Evolutionary conservation across 1,284 basidiomycete genomes (phyloP).

Genomic region (Marasmius tenuissimus): DNA sequence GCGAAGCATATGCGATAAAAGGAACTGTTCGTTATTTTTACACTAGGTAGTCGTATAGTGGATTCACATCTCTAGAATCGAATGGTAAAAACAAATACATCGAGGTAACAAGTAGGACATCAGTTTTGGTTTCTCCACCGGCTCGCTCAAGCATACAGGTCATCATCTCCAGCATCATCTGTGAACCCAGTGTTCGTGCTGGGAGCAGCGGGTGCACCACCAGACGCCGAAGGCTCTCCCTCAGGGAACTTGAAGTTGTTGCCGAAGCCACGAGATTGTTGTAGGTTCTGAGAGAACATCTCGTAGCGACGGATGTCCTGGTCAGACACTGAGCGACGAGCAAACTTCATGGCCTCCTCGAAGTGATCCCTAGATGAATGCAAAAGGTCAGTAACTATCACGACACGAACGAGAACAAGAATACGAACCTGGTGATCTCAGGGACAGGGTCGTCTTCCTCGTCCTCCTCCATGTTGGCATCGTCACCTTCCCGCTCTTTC

Average conservation of each 20-base stretch:
- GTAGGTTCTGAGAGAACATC: slow-evolving; percentile 86
- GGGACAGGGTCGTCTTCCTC: slow-evolving; percentile 94
- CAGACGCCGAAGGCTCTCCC: slow-evolving; percentile 46
- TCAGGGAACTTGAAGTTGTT: slow-evolving; percentile 98
- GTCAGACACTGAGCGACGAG: slow-evolving; percentile 90
- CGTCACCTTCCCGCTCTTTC: slow-evolving; percentile 75
- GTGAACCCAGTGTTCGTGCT: slow-evolving; percentile 77
- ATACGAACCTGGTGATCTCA: slow-evolving; percentile 76
- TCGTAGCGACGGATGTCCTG: slow-evolving; percentile 95
- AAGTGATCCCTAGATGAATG: slow-evolving; percentile 73
- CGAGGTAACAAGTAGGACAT: not conserved
- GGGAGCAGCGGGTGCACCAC: slow-evolving; percentile 41
- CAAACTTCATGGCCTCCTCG: slow-evolving; percentile 96
- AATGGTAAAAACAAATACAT: not conserved
- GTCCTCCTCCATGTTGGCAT: slow-evolving; percentile 69
- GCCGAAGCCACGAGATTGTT: slow-evolving; percentile 86
- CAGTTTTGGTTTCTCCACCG: not conserved
- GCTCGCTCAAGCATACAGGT: slow-evolving; percentile 70
- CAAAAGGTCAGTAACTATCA: slow-evolving; percentile 4
- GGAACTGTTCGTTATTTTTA: too few relatives aligned
- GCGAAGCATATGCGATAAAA: too few relatives aligned
- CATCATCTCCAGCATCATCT: slow-evolving; percentile 83
- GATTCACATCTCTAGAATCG: not conserved
- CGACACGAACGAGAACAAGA: slow-evolving; percentile 7
- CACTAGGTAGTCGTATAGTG: too few relatives aligned